These are phyloP conservation scores for Flaveria brownii DNA, from an alignment of 129 eudicot genomes.

Conservation along the genomic window DNA sequence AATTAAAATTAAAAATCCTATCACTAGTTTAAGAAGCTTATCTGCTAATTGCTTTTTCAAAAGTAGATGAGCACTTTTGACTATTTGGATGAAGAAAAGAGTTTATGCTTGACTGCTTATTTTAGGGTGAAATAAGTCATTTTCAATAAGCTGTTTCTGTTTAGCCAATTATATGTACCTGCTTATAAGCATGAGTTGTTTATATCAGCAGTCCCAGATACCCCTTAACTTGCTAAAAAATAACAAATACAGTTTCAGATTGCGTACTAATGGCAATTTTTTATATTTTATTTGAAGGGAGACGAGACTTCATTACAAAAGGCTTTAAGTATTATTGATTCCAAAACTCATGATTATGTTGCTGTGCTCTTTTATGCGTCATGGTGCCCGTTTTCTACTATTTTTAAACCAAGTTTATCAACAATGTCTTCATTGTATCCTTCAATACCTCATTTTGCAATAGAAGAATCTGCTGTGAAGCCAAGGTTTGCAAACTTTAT, in stretches of 20 bases:
- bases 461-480: slow-evolving; percentile 69
- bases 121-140: not conserved
- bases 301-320: slow-evolving; percentile 65
- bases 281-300: slow-evolving; percentile 52
- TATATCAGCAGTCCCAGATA: not conserved
- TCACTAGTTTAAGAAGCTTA: not conserved
- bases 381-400: slow-evolving; percentile 85
- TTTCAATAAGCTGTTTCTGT: not conserved
- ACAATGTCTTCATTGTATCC: slow-evolving; percentile 61
- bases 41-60: not conserved
- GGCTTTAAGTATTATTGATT: slow-evolving; percentile 56
- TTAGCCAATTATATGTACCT: not conserved
- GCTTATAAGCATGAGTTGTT: not conserved
- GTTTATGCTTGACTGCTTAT: not conserved
- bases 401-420: slow-evolving; percentile 65
- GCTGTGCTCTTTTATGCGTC: slow-evolving; percentile 81
- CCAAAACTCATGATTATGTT: slow-evolving; percentile 52
- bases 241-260: not conserved
- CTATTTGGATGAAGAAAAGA: not conserved
- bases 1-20: not conserved
- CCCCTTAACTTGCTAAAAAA: not conserved
- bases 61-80: not conserved
- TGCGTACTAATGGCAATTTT: slow-evolving; percentile 23
- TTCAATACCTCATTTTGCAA: slow-evolving; percentile 79
- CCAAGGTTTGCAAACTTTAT: slow-evolving; percentile 58